A percentile compares a stretch with the other conserved stretches of the same genome.
These are phyloP conservation scores for Fusarium circinatum DNA, from an alignment of 2,329 filamentous ascomycete species.

Conservation along the genomic window DNA sequence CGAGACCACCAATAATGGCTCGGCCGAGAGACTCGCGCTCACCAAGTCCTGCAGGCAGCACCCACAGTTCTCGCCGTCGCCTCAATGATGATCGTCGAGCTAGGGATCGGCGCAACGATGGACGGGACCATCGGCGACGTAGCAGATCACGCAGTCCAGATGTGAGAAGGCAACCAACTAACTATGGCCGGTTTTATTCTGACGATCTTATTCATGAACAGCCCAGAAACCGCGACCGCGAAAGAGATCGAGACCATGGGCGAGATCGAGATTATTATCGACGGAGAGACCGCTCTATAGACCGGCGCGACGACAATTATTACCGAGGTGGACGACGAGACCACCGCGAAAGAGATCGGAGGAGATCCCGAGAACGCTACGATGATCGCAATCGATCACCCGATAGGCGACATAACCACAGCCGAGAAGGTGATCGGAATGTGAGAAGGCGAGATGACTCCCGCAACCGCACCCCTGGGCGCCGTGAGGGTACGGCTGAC, in stretches of 20 bases:
- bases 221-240: slow-evolving; percentile 69
- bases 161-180: slow-evolving; percentile 58
- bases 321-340: slow-evolving; percentile 72
- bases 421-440: slow-evolving; percentile 72
- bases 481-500: slow-evolving; percentile 77
- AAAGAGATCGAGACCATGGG: slow-evolving; percentile 64
- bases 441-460: slow-evolving; percentile 79
- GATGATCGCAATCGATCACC: slow-evolving; percentile 68
- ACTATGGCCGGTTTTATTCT: slow-evolving; percentile 49
- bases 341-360: slow-evolving; percentile 64
- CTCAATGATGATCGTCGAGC: slow-evolving; percentile 69
- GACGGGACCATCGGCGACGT: slow-evolving; percentile 64
- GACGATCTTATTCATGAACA: slow-evolving; percentile 53
- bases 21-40: slow-evolving; percentile 78
- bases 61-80: slow-evolving; percentile 76
- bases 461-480: slow-evolving; percentile 70
- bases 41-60: slow-evolving; percentile 94
- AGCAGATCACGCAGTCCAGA: slow-evolving; percentile 72
- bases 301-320: slow-evolving; percentile 72
- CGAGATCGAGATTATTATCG: slow-evolving; percentile 67
- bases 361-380: slow-evolving; percentile 70
- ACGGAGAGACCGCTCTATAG: slow-evolving; percentile 76
- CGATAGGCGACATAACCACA: slow-evolving; percentile 67
- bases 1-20: slow-evolving; percentile 63
- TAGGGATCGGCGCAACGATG: slow-evolving; percentile 61